Evolutionary conservation across 2,329 filamentous ascomycete species (phyloP), one percentile per base, ranked within the genome.

Genomic region (Colletotrichum salicis): DNA sequence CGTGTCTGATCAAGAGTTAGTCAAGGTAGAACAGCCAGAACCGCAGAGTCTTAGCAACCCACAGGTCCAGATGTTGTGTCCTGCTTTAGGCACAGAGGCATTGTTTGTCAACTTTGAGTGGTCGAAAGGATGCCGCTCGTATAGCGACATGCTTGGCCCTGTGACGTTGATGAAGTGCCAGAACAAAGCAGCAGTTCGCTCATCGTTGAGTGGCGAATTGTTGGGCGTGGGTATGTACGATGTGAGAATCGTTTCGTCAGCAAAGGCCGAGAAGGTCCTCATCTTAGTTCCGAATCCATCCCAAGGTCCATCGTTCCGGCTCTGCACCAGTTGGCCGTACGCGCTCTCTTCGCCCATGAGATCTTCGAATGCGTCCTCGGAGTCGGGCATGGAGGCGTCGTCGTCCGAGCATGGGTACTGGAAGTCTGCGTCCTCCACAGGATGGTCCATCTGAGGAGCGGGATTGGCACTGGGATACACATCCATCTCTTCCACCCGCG

Each of bases 151-250:
- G 75, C 90, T 93, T 1, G 95, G 94, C 0, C 93, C 95, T 2
- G 95, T 97, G 7, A 96, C 92, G 75, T 94, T 93, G 58, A 98
- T 91, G 80, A 98, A 98, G 81, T 98, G 95, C 80, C 92, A 92
- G 80, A 98, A 98, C 7, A 97, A 91, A 35, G 92, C 89, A 15
- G 94, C 92, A 12, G 94, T 96, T 74, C 92, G 91, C 3, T 90
- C 88, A 74, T 98, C 94, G 75, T 91, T 93, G 33, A 98, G 84
- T 37, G 96, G 95, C 51, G 92, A 92, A 37, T 89, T 89, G 27
- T 87, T 83, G 4, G 90, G 87, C 1, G 90, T 89, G 5, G 92
- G 92, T 52, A 87, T 86, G 76, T 95, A 95, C 2, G 88, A 90
- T 15, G 90, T 86, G 57, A 95, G 84, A 37, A 87, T 84, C 66